Conservation (phyloP, 345 rosid species). For the Erysimum cheiranthoides region DNA sequence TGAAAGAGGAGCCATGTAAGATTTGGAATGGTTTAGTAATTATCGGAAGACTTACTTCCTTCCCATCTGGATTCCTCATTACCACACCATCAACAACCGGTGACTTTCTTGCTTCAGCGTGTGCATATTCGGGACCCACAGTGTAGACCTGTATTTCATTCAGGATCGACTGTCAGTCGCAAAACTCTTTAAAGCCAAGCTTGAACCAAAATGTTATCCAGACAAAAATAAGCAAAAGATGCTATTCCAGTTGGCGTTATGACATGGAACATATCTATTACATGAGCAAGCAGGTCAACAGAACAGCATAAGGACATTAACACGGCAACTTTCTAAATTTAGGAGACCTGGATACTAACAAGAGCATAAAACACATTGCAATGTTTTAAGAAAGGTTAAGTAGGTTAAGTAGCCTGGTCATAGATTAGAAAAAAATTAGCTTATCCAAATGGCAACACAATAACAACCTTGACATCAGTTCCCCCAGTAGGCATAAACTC, state of each 20-base stretch:
- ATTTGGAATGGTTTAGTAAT: slow-evolving; percentile 27
- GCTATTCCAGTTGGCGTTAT: background rate
- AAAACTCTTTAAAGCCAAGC: slow-evolving; percentile 27
- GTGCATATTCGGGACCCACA: slow-evolving; percentile 99
- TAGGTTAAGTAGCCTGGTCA: background rate
- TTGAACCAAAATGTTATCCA: slow-evolving; percentile 25
- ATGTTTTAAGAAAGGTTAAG: background rate
- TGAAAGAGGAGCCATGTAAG: background rate
- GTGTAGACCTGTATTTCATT: slow-evolving; percentile 80
- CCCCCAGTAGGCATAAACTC: slow-evolving; percentile 99
- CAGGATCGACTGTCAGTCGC: slow-evolving; percentile 32
- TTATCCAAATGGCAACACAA: slow-evolving; percentile 8
- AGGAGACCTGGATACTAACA: slow-evolving; percentile 2
- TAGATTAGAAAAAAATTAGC: background rate
- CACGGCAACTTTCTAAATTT: background rate
- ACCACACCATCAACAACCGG: slow-evolving; percentile 99
- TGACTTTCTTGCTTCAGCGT: slow-evolving; percentile 99
- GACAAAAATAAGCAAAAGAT: background rate
- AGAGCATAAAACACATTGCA: slow-evolving; percentile 13
- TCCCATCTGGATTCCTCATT: slow-evolving; percentile 96
- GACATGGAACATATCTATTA: background rate
- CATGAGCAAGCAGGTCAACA: slow-evolving; percentile 8
- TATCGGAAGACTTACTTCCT: slow-evolving; percentile 71
- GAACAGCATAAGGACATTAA: background rate
- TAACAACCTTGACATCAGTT: slow-evolving; percentile 95